Base-by-base conservation (phyloP, 2,329 filamentous ascomycete genomes). In the Neonectria ditissima region DNA sequence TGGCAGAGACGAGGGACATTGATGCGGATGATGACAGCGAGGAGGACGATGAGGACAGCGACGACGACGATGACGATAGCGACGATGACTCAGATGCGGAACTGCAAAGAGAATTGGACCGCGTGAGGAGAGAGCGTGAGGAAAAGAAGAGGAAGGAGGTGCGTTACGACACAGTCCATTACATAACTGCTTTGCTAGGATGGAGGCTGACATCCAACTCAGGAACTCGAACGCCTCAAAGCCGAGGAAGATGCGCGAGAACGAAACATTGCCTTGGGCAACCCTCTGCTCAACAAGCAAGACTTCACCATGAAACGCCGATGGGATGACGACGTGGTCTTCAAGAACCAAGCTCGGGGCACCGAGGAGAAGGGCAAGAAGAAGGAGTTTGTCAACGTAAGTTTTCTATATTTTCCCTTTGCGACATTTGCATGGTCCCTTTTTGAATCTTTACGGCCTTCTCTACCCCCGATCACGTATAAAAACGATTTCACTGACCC, bases 281-380 rank as follows among this genome's bases (percentile, higher is more conserved):
- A 99, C 77, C 96, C 96, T 41, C 81, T 99, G 55, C 86, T 99
- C 60, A 97, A 98, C 54, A 92, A 92, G 77, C 81, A 87, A 20
- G 94, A 97, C 72, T 98, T 97, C 77, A 94, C 91, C 62, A 90
- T 97, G 75, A 97, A 97, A 85, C 84, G 93, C 70, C 84, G 94
- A 72, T 99, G 96, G 96, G 96, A 99, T 73, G 96, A 99, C 74
- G 96, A 99, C 77, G 96, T 99, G 13, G 94, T 99, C 3, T 99
- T 99, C 82, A 98, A 97, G 84, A 99, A 99, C 79, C 96, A 99
- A 81, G 96, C 95, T 34, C 87, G 96, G 63, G 96, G 95, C 9
- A 97, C 94, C 0, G 95, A 98, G 76, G 93, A 97, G 67, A 94
- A 91, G 83, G 89, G 91, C 67, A 88, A 94, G 83, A 88, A 87